phyloP scores from a whole-genome alignment of 2,329 filamentous ascomycete genomes.

The Hypoxylon sp. region DNA sequence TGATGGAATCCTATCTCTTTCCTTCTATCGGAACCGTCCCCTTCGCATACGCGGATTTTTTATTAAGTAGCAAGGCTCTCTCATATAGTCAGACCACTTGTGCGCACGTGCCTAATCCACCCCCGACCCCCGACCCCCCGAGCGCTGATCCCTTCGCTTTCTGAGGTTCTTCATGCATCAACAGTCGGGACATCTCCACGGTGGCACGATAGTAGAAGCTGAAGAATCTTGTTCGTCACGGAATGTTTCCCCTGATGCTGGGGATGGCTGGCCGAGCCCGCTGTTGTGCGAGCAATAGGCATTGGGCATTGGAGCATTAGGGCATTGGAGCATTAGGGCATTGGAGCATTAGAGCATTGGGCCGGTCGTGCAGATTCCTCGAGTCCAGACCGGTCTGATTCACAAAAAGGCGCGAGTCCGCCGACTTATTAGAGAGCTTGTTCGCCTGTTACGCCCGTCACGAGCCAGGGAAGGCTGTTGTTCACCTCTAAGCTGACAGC shows the following conservation, averaged over 20 bases:
- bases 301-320: neutral
- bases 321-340: neutral
- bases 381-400: conserved; percentile 38
- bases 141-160: conserved; percentile 27
- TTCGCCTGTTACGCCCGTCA: conserved; percentile 32
- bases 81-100: conserved; percentile 16
- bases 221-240: conserved; percentile 22
- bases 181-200: conserved; percentile 25
- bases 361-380: conserved; percentile 29
- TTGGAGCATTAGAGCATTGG: conserved; percentile 14
- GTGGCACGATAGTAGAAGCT: conserved; percentile 3
- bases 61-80: conserved; percentile 5
- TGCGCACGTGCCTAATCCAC: conserved; percentile 17
- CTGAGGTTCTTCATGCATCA: conserved; percentile 27
- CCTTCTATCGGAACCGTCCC: conserved; percentile 1
- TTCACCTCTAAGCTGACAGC: conserved; percentile 32
- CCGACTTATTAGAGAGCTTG: conserved; percentile 21
- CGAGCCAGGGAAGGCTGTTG: conserved; percentile 24
- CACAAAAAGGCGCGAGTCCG: conserved; percentile 34
- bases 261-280: conserved; percentile 2
- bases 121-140: conserved; percentile 7
- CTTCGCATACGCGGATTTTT: conserved; percentile 8
- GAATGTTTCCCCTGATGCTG: conserved; percentile 24
- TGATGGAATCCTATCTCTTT: conserved; percentile 8
- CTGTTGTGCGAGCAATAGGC: conserved; percentile 12